Base-by-base conservation (phyloP, 768 basidiomycete genomes). In the Chalciporus chontae region DNA sequence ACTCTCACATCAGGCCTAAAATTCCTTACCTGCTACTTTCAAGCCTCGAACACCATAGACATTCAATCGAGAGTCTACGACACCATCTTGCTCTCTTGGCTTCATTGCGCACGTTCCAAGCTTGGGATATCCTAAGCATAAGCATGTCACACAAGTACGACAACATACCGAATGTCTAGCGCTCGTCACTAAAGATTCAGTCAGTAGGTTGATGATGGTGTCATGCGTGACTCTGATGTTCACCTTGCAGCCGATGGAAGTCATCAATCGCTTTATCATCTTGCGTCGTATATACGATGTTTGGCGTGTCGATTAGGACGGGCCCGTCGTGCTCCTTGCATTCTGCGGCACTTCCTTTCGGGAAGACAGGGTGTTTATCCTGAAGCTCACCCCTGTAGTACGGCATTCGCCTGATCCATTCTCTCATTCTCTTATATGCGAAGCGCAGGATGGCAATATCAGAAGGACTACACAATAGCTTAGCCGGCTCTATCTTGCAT, bases 71-170 rank as follows among this genome's bases (percentile, higher is more conserved):
- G 75, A 45, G 57, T 87, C 81, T 8, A 87, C 80, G 4, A 86
- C 85, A 13, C 84, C 84, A 5, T 75, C 77, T 36, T 73, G 48
- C 15, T 77, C 72, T 17, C 76, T 73, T 3, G 81, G 73, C 60
- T 82, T 84, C 84, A 86, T 85, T 1, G 81, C 77, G 50, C 83
- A 85, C 0, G 83, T 85, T 34, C 83, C 83, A 13, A 82, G 70
- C 81, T 84, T 40, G 21, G 32, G 1, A 40, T 27, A 11, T 17
- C 10, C 10, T 49, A 17, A 36, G 43, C 5, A 49, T 5, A 26
- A 24, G 42, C 13, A 43, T 6, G 3, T 3, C 19, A 43, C 26
- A 10, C 42, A 15, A 27, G 8, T 0, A 11, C 7, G 14, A 29
- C 21, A 24, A 44, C 49, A 43, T 51, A 71, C 70, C 47, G 69